A percentile compares a stretch with the other conserved stretches of the same genome.
Evolutionary conservation across 2,329 filamentous ascomycete species (phyloP).

Genomic region (Cytospora paraplurivora): DNA sequence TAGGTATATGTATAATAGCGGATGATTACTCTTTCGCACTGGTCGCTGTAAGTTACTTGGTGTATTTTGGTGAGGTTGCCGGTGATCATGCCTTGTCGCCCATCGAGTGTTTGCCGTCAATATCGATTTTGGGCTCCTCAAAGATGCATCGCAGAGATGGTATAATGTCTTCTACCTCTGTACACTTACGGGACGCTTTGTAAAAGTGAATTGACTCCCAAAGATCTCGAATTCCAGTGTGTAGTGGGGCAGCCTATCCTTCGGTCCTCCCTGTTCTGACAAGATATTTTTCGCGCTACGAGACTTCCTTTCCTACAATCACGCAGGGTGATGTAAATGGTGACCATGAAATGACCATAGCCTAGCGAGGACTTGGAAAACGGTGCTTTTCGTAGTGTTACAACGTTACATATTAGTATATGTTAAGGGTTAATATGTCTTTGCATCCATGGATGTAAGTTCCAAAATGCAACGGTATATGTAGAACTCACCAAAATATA

Average conservation of each 20-base stretch:
- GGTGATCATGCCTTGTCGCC: not conserved
- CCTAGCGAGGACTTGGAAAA: conserved; percentile 17
- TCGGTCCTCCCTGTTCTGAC: not conserved
- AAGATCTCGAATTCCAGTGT: conserved; percentile 1
- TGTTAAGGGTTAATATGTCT: not conserved
- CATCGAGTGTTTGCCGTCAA: no score
- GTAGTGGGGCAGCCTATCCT: conserved; percentile 12
- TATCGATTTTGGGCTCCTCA: not conserved
- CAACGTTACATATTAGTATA: not conserved
- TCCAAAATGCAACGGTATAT: no score
- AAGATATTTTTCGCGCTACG: conserved; percentile 1
- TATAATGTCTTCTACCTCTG: not conserved
- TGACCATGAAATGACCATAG: conserved; percentile 16
- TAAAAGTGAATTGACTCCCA: conserved; percentile 1
- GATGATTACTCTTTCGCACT: not conserved
- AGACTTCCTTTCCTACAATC: conserved; percentile 16
- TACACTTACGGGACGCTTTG: not conserved
- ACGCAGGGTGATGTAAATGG: conserved; percentile 15
- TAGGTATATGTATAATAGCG: not conserved
- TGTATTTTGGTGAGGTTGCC: not conserved
- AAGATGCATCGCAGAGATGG: not conserved
- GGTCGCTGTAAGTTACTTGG: not conserved
- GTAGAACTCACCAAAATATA: no score
- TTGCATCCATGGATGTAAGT: no score
- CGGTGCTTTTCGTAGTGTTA: conserved; percentile 12